Percentiles rank a stretch among this genome's conserved stretches.
These are phyloP conservation scores for Ramaria sp. DNA, from an alignment of 768 basidiomycete species.

Conservation along the genomic window DNA sequence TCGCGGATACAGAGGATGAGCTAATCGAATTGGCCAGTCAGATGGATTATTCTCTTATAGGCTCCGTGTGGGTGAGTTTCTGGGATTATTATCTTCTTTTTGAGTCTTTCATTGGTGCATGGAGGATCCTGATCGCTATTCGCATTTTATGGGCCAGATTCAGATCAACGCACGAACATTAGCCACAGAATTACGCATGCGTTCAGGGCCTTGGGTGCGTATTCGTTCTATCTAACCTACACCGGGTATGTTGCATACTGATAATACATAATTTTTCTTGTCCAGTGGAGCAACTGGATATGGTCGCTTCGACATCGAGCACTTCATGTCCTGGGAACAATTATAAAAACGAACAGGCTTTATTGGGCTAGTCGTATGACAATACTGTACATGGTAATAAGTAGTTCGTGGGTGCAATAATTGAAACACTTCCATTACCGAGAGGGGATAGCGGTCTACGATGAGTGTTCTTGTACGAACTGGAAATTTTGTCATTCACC, in stretches of 20 bases:
- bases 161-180: constrained; percentile 48
- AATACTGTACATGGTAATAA: no score
- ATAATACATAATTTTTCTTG: no score
- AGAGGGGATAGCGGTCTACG: no score
- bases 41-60: constrained; percentile 39
- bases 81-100: neutral
- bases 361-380: no score
- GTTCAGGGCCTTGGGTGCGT: constrained; percentile 38
- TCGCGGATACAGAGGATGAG: constrained; percentile 40
- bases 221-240: neutral
- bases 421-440: no score
- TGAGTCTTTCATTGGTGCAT: neutral
- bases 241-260: neutral
- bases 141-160: constrained; percentile 29
- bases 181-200: constrained; percentile 31
- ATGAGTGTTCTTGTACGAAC: no score
- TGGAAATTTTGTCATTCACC: no score
- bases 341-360: no score
- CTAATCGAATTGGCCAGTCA: constrained; percentile 46
- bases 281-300: constrained; percentile 31
- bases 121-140: neutral
- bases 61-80: constrained; percentile 32
- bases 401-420: no score
- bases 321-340: constrained; percentile 33
- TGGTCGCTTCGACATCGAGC: constrained; percentile 40